These are phyloP conservation scores for Colletotrichum sansevieriae DNA, from an alignment of 2,329 filamentous ascomycete genomes.

Conservation along the genomic window DNA sequence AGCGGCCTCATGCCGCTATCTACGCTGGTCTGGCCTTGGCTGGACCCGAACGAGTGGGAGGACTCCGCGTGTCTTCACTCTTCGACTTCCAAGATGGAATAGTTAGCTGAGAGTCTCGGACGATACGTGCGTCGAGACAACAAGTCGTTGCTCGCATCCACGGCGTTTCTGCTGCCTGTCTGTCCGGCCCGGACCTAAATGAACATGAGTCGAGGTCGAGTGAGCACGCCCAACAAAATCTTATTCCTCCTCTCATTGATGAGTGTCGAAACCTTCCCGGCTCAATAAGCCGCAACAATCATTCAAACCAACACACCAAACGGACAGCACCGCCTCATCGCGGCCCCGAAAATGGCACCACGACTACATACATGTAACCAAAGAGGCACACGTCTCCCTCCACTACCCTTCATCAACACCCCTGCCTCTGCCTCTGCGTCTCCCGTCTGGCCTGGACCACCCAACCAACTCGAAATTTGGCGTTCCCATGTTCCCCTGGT, in stretches of 20 bases:
- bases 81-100: background rate
- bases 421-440: background rate
- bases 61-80: background rate
- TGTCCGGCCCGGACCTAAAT: background rate
- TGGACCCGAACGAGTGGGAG: conserved; percentile 1
- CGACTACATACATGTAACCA: conserved; percentile 21
- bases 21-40: conserved; percentile 18
- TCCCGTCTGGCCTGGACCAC: conserved; percentile 4
- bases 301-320: conserved; percentile 4
- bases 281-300: background rate
- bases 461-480: conserved; percentile 10
- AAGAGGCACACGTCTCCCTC: background rate
- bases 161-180: background rate
- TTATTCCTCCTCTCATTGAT: background rate
- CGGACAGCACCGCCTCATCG: conserved; percentile 3
- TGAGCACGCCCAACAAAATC: background rate
- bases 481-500: too few species aligned
- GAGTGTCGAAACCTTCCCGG: background rate
- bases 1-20: conserved; percentile 10
- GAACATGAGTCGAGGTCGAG: background rate
- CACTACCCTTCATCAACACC: conserved; percentile 7
- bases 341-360: background rate
- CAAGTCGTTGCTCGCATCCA: background rate
- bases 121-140: background rate
- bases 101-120: too few species aligned